Percentiles rank a stretch among this genome's conserved stretches.
phyloP scores from a whole-genome alignment of 2,329 filamentous ascomycete genomes.

The Pyricularia sp. region DNA sequence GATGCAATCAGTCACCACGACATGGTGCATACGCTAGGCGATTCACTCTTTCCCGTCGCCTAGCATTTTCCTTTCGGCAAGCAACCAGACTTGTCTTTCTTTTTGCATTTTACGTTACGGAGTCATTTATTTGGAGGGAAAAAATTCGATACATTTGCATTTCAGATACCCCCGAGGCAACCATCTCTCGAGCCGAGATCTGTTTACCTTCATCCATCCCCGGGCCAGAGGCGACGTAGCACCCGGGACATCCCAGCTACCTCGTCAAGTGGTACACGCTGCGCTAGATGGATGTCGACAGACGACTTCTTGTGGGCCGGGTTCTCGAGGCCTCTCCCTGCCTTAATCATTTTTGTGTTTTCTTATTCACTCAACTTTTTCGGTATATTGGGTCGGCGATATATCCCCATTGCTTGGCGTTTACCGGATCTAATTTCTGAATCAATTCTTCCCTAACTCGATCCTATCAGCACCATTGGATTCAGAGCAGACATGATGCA shows the following conservation, averaged over 20 bases:
- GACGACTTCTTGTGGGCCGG: not conserved
- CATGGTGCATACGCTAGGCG: not conserved
- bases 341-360: constrained; percentile 13
- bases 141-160: constrained; percentile 6
- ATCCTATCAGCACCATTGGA: not conserved
- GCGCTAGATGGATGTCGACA: not conserved
- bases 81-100: not conserved
- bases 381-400: constrained; percentile 17
- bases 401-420: constrained; percentile 17
- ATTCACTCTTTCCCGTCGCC: not conserved
- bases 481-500: not conserved
- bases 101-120: not conserved
- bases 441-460: not conserved
- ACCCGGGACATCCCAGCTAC: not conserved
- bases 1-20: not conserved
- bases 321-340: not conserved
- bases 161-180: constrained; percentile 3
- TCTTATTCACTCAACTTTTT: constrained; percentile 7
- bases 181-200: not conserved
- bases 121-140: constrained; percentile 1
- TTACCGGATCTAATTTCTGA: constrained; percentile 10
- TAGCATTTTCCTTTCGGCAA: not conserved
- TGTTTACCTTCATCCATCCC: not conserved
- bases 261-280: not conserved
- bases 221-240: not conserved